Base-by-base conservation (phyloP, 1,284 basidiomycete species). In the Cryptococcus amylolentus region DNA sequence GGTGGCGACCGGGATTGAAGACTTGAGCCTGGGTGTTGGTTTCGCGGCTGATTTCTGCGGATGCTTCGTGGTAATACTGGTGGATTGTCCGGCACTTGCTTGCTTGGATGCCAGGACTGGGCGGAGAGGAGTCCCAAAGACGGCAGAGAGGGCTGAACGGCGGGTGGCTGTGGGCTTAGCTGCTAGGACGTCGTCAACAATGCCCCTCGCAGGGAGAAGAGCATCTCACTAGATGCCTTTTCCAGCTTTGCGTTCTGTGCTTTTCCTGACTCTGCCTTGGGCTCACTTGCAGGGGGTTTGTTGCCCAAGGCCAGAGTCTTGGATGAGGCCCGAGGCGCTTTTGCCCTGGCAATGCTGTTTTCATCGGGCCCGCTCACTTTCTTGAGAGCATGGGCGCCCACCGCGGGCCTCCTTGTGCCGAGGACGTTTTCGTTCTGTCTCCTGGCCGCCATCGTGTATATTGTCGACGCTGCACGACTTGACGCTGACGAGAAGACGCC, bases 381-480 rank as follows among this genome's bases (percentile, higher is more conserved):
- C 37, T 27, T 51, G 10, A 40, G n/a, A 18, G 39, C 2, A 39
- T 18, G 49, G 12, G 27, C 23, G 38, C 38, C 13, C 38, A 27
- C 42, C 16, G 43, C 18, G n/a, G 12, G 16, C 20, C 47, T 49
- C 5, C 28, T 26, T 5, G 28, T 20, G 2, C 27, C 28, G 27
- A 56, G 38, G 37, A 44, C 23, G 18, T 62, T 65, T 48, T 62
- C 58, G 41, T 65, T 43, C 26, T 54, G 57, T 51, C 57, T 57
- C 35, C 58, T 43, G n/a, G 58, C 26, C 40, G 58, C 41, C 63
- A 62, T 64, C 2, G 31, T 47, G 42, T 39, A 12, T 27, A 31
- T 37, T 2, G 26, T 10, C 35, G 18, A 13, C n/a, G 31, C n/a
- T 18, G 31, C 7, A 52, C 14, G 44, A 14, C 13, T 35, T 54